Evolutionary conservation across 352 stramenopile species (phyloP).

Genomic region (Globisporangium sylvaticum): DNA sequence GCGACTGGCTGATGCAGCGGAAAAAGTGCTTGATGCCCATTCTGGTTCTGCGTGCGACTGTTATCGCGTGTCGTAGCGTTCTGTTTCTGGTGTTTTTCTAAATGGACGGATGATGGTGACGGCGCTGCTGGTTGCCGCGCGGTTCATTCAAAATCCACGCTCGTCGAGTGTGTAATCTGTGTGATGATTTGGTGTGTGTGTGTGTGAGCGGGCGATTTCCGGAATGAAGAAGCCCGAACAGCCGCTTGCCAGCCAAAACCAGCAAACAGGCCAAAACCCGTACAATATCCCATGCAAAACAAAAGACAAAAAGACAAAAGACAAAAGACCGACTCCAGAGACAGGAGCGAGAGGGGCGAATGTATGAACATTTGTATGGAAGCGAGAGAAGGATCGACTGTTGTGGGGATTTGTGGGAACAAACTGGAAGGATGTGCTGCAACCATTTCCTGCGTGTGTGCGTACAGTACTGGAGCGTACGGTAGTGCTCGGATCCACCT

Average conservation of each 20-base stretch:
- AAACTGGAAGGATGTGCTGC: too few species aligned
- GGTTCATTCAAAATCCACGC: background rate
- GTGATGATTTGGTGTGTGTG: background rate
- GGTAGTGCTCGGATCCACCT: background rate
- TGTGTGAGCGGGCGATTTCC: background rate
- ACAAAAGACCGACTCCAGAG: background rate
- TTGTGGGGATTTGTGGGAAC: too few species aligned
- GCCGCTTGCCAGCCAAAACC: background rate
- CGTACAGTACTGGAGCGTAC: background rate
- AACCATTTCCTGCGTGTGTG: background rate
- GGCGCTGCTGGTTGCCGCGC: background rate
- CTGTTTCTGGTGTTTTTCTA: background rate
- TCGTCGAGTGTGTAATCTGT: background rate
- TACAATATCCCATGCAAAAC: too few species aligned
- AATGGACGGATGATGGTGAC: background rate
- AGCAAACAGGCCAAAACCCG: too few species aligned
- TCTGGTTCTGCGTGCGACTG: background rate
- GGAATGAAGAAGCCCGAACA: background rate
- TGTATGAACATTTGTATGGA: background rate
- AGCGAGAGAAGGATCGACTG: background rate
- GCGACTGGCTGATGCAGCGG: conserved; percentile 15
- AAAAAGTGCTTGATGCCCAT: conserved; percentile 20
- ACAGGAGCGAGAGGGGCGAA: background rate
- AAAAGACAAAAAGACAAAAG: background rate
- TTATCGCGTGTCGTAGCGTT: too few species aligned